Percentiles rank a stretch among this genome's conserved stretches.
Conservation (phyloP, 2,329 filamentous ascomycete species). For the Xylogone sp. region DNA sequence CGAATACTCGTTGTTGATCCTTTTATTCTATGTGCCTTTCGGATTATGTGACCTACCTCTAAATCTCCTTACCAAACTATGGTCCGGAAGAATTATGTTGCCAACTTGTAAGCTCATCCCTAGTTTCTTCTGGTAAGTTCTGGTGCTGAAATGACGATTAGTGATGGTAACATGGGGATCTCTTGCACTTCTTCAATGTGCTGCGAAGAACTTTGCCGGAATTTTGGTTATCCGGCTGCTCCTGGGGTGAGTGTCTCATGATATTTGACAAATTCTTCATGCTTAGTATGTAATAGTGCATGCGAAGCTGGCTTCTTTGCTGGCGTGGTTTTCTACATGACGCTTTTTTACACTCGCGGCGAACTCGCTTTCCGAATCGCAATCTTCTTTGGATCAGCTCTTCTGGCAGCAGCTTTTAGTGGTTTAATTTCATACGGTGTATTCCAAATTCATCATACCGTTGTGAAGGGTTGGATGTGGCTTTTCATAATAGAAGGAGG, state of each 20-base stretch:
- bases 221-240: slow-evolving; percentile 31
- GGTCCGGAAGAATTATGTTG: slow-evolving; percentile 38
- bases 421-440: slow-evolving; percentile 38
- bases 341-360: slow-evolving; percentile 41
- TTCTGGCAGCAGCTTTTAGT: slow-evolving; percentile 36
- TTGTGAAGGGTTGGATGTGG: slow-evolving; percentile 42
- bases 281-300: slow-evolving; percentile 16
- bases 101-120: slow-evolving; percentile 15
- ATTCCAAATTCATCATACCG: slow-evolving; percentile 38
- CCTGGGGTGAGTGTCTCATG: slow-evolving; percentile 24
- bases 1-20: slow-evolving; percentile 25
- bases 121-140: too few relatives aligned
- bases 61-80: slow-evolving; percentile 42
- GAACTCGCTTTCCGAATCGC: slow-evolving; percentile 40
- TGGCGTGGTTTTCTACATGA: slow-evolving; percentile 49
- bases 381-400: slow-evolving; percentile 39
- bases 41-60: slow-evolving; percentile 45
- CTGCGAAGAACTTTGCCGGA: slow-evolving; percentile 29
- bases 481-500: slow-evolving; percentile 38
- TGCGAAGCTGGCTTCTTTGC: slow-evolving; percentile 53
- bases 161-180: slow-evolving; percentile 46
- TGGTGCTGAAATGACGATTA: neutral
- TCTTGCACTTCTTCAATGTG: slow-evolving; percentile 36
- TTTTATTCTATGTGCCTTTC: slow-evolving; percentile 30
- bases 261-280: neutral